Evolutionary conservation across 257 asterid species (phyloP), one percentile per base, ranked within the genome.

Genomic region (Paraleonurus japonicus): DNA sequence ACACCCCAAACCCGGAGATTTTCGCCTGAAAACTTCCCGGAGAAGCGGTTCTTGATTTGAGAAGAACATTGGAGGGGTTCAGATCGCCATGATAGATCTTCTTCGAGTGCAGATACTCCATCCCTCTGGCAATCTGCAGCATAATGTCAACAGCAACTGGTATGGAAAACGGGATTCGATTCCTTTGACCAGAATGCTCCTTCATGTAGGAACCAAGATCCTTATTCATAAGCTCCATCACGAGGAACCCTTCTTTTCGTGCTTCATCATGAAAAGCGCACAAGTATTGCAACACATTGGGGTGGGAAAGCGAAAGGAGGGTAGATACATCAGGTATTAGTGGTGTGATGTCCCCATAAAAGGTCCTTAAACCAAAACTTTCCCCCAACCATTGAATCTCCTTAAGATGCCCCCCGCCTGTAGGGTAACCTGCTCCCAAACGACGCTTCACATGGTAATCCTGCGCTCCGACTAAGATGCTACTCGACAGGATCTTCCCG

Each of bases 341-440:
- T 13, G 92, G 88, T 30, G 78, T 83, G 26, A 85, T 78, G 17
- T 87, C 95, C 5, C 95, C 96, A 60, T 73, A 86, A 22, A 88
- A 92, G 0, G 85, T 81, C 83, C 89, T 88, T 75, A 88, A 33
- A 15, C 88, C 96, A 59, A 88, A 87, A 67, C 68, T 86, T 69
- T 93, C 97, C 16, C 97, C 95, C 84, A 90, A 55, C 98, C 98
- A 93, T n/a, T 86, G 85, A 22, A 93, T 84, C 82, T 93, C 98
- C 80, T 90, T 93, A 2, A 85, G 78, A 43, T 84, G 90, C 15
- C 92, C 90, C 6, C 82, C 82, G 2, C 90, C 86, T 0, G 85
- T 35, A 0, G 82, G 76, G 61, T 69, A 80, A 4, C 81, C 83
- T 1, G 80, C 19, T 19, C 87, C 96, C 45, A 93, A 63, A 15